phyloP scores from a whole-genome alignment of 345 rosid genomes.

The Brassica cretica region DNA sequence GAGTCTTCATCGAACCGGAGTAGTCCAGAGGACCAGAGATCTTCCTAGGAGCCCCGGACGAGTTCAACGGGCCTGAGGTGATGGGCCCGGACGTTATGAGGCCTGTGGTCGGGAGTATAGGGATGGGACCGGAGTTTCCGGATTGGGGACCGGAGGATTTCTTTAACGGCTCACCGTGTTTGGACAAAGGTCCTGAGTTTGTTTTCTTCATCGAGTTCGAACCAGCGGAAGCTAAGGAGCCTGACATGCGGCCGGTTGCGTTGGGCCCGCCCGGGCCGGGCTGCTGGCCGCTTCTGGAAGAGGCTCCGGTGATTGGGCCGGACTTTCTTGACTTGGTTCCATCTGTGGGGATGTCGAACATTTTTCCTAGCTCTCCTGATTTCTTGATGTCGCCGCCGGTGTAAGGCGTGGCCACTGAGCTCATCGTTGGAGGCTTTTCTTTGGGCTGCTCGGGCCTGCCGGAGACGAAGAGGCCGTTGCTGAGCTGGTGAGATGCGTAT shows the following conservation, averaged over 20 bases:
- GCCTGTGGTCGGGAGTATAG: slow-evolving; percentile 90
- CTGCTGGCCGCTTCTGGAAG: slow-evolving; percentile 81
- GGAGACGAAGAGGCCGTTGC: slow-evolving; percentile 98
- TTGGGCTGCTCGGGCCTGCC: slow-evolving; percentile 97
- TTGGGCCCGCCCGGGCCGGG: slow-evolving; percentile 79
- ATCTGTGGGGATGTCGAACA: slow-evolving; percentile 91
- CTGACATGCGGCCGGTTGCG: slow-evolving; percentile 78
- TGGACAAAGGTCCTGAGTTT: slow-evolving; percentile 90
- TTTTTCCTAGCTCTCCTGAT: slow-evolving; percentile 96
- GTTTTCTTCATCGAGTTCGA: slow-evolving; percentile 89
- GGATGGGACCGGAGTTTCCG: slow-evolving; percentile 92
- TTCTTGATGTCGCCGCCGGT: slow-evolving; percentile 97
- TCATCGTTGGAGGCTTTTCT: slow-evolving; percentile 91
- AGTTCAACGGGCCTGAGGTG: slow-evolving; percentile 83
- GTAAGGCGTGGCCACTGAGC: slow-evolving; percentile 91
- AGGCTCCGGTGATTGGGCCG: slow-evolving; percentile 78
- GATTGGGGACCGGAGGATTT: slow-evolving; percentile 97
- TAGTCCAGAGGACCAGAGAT: slow-evolving; percentile 94
- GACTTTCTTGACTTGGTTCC: slow-evolving; percentile 96
- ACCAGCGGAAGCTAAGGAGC: slow-evolving; percentile 64
- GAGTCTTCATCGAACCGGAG: slow-evolving; percentile 72
- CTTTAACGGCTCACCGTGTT: slow-evolving; percentile 90
- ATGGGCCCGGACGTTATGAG: slow-evolving; percentile 98
- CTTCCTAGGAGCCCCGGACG: slow-evolving; percentile 88
- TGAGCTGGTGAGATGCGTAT: slow-evolving; percentile 93